These are phyloP conservation scores for Cucumis cinereus DNA, from an alignment of 306 rosid species.

Conservation along the genomic window DNA sequence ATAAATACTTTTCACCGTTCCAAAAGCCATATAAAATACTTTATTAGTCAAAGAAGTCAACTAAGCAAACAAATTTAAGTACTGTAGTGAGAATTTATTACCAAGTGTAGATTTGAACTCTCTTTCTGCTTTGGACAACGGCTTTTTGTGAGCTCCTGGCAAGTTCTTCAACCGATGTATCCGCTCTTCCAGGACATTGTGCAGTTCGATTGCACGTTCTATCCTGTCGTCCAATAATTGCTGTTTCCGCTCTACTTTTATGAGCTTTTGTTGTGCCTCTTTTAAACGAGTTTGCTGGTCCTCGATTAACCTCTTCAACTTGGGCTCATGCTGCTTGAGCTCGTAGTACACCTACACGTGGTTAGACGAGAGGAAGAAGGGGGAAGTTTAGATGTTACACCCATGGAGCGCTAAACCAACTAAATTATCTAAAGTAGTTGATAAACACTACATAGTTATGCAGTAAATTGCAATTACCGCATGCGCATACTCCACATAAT, in stretches of 20 bases:
- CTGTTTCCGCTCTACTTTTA: slow-evolving; percentile 49
- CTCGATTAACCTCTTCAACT: slow-evolving; percentile 57
- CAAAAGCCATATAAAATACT: neutral
- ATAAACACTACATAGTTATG: neutral
- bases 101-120: slow-evolving; percentile 82
- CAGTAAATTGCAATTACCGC: slow-evolving; percentile 39
- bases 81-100: slow-evolving; percentile 20
- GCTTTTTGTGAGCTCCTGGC: slow-evolving; percentile 66
- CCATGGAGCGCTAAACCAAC: neutral
- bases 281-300: slow-evolving; percentile 59
- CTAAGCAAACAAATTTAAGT: neutral
- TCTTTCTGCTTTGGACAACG: slow-evolving; percentile 77
- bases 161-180: slow-evolving; percentile 49
- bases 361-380: neutral
- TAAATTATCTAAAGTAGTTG: neutral
- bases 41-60: neutral
- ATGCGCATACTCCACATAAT: slow-evolving; percentile 89
- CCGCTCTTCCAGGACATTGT: slow-evolving; percentile 61
- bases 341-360: slow-evolving; percentile 60
- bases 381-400: neutral
- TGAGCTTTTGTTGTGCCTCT: slow-evolving; percentile 43
- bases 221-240: slow-evolving; percentile 38
- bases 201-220: slow-evolving; percentile 40
- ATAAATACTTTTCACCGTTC: neutral
- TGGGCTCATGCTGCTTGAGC: slow-evolving; percentile 80